A percentile compares a stretch with the other conserved stretches of the same genome.
Evolutionary conservation across 495 filamentous ascomycete genomes (phyloP).

Genomic region (Hypoxylon lenormandii): DNA sequence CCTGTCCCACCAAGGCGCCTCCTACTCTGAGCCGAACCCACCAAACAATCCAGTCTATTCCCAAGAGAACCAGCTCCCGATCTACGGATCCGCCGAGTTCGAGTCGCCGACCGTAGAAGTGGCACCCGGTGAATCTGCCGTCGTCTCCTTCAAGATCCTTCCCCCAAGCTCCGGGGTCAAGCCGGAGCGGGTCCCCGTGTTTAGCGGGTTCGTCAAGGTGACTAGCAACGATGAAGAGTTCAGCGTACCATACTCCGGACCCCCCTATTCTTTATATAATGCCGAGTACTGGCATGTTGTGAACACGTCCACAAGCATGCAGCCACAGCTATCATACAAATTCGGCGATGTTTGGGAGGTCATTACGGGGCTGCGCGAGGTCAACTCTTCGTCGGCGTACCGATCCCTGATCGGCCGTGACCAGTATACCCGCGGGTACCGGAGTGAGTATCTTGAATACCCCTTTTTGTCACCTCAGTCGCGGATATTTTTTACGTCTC

Average conservation of each 20-base stretch:
- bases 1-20: slow-evolving; percentile 41
- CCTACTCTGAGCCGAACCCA: slow-evolving; percentile 38
- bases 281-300: slow-evolving; percentile 37
- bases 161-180: slow-evolving; percentile 36
- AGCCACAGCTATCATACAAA: slow-evolving; percentile 33
- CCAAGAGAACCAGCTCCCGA: slow-evolving; percentile 40
- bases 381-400: slow-evolving; percentile 28
- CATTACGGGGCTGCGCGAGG: slow-evolving; percentile 30
- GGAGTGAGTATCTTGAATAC: slow-evolving; percentile 1
- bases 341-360: slow-evolving; percentile 23
- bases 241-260: slow-evolving; percentile 46
- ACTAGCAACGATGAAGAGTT: slow-evolving; percentile 37
- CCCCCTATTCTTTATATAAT: slow-evolving; percentile 47
- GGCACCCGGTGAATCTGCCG: slow-evolving; percentile 22
- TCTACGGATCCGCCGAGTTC: slow-evolving; percentile 46
- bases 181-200: slow-evolving; percentile 41
- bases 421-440: slow-evolving; percentile 40
- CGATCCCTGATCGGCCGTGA: slow-evolving; percentile 27
- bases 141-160: slow-evolving; percentile 29
- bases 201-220: slow-evolving; percentile 45
- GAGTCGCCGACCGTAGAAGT: slow-evolving; percentile 34
- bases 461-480: not conserved
- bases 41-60: slow-evolving; percentile 31
- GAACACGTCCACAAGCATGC: slow-evolving; percentile 21
- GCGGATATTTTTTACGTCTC: too few species aligned